phyloP scores from a whole-genome alignment of 805 yeast genomes.

The Candida tammaniensis region DNA sequence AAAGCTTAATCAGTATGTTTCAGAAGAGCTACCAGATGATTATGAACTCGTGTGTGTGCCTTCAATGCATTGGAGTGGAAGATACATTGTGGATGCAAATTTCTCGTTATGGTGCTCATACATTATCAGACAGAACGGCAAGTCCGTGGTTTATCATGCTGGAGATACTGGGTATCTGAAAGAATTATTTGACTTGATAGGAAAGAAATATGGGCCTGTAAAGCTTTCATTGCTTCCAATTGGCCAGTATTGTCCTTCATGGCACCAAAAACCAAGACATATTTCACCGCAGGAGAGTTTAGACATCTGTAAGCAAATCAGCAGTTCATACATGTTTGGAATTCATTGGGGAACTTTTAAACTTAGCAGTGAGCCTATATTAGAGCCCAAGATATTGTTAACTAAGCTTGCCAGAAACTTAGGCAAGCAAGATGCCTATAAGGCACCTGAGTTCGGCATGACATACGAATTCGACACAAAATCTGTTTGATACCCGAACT shows the following conservation, averaged over 20 bases:
- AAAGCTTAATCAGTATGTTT: conserved; percentile 36
- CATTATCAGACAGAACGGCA: conserved; percentile 60
- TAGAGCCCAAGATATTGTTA: conserved; percentile 73
- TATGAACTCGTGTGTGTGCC: conserved; percentile 88
- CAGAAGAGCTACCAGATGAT: conserved; percentile 39
- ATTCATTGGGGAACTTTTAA: conserved; percentile 98
- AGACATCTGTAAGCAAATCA: conserved; percentile 60
- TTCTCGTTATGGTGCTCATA: conserved; percentile 87
- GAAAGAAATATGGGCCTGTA: conserved; percentile 55
- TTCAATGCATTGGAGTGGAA: conserved; percentile 96
- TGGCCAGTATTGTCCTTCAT: conserved; percentile 92
- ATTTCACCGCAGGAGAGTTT: conserved; percentile 78
- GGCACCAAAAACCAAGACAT: conserved; percentile 92
- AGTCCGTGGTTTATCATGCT: conserved; percentile 81
- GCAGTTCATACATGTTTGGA: conserved; percentile 67
- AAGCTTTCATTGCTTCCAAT: conserved; percentile 77
- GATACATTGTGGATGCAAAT: conserved; percentile 78
- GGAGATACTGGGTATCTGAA: conserved; percentile 93
- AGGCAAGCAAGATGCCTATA: conserved; percentile 37
- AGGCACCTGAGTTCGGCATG: conserved; percentile 74
- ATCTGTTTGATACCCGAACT: too few relatives aligned
- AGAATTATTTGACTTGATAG: conserved; percentile 68
- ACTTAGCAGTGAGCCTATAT: conserved; percentile 79
- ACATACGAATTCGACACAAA: conserved; percentile 62
- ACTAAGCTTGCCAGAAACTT: conserved; percentile 46